Evolutionary conservation across 2,329 filamentous ascomycete genomes (phyloP), one percentile per base, ranked within the genome.

Genomic region (Apiospora marii): DNA sequence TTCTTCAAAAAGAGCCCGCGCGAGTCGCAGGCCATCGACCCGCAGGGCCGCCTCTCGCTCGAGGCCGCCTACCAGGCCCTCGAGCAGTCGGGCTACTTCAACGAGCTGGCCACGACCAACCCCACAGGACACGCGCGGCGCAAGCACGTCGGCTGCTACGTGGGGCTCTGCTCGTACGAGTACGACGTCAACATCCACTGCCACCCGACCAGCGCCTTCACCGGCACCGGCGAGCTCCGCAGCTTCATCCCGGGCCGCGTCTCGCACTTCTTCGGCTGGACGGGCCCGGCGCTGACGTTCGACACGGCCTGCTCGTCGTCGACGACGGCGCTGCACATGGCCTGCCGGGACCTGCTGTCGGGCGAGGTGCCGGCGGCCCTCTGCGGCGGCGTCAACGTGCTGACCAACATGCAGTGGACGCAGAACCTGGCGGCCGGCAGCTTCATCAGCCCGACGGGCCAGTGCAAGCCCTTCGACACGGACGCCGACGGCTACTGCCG

Each of bases 131-230:
- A 73, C 34, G 19, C 58, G 74, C 14, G 74, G 1, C 37, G 37
- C 10, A 41, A 41, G 37, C 37, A 83, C 5, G 58, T 58, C 24
- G 85, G 84, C 2, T 81, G 79, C 34, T 86, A 82, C 67, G 76
- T 86, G 1, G 84, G 84, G 8, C 76, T 77, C 5, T 79, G 77
- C 43, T 75, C 72, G 0, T 75, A 74, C 10, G 83, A 87, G 69
- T 86, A 86, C 71, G 81, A 85, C 12, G 71, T 82, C 67, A 86
- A 86, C 71, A 74, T 85, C 0, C 78, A 80, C 1, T 82, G 80
- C 48, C 77, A 85, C 49, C 51, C 79, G 0, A 68, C 83, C 1
- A 83, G 78, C 16, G 82, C 83, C 0, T 87, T 80, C 70, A 77
- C 82, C 0, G 80, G 80, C 0, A 74, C 72, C 4, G 77, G 78